These are phyloP conservation scores for Mortierella sp. DNA, from an alignment of 371 early-diverging fungal species.

Conservation along the genomic window DNA sequence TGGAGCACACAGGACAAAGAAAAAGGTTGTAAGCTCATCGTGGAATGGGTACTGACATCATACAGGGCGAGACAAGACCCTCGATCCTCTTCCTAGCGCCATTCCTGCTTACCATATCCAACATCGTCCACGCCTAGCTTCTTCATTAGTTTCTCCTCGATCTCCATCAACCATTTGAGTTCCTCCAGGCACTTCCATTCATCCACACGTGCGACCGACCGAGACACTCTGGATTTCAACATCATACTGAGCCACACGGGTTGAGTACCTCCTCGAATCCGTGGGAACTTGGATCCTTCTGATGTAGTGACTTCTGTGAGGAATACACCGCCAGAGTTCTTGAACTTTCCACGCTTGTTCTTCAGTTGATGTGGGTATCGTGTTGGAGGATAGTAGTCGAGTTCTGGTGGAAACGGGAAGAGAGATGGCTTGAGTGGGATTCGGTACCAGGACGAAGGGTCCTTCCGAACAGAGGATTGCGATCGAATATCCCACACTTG, in stretches of 20 bases:
- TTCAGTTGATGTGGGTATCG: slow-evolving; percentile 33
- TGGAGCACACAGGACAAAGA: too few species aligned
- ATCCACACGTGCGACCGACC: slow-evolving; percentile 18
- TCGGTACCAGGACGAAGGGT: slow-evolving; percentile 19
- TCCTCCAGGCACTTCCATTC: slow-evolving; percentile 47
- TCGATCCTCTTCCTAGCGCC: neutral
- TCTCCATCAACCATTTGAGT: slow-evolving; percentile 19
- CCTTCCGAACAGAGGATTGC: slow-evolving; percentile 19
- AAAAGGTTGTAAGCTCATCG: too few species aligned
- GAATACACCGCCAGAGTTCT: slow-evolving; percentile 45
- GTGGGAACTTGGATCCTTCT: slow-evolving; percentile 39
- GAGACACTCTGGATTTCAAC: slow-evolving; percentile 23
- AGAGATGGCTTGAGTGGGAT: slow-evolving; percentile 31
- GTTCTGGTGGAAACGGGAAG: slow-evolving; percentile 34
- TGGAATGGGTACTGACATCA: too few species aligned
- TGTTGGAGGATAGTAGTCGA: slow-evolving; percentile 38
- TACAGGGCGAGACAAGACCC: too few species aligned
- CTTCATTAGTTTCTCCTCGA: slow-evolving; percentile 24
- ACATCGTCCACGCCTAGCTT: slow-evolving; percentile 24
- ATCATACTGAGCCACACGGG: slow-evolving; percentile 49
- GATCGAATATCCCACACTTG: slow-evolving; percentile 38
- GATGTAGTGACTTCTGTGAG: slow-evolving; percentile 40
- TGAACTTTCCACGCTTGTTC: slow-evolving; percentile 42
- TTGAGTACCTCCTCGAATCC: slow-evolving; percentile 41
- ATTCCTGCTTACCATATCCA: slow-evolving; percentile 24